Evolutionary conservation across 2,329 filamentous ascomycete species (phyloP).

Genomic region (Botrytis pseudocinerea): DNA sequence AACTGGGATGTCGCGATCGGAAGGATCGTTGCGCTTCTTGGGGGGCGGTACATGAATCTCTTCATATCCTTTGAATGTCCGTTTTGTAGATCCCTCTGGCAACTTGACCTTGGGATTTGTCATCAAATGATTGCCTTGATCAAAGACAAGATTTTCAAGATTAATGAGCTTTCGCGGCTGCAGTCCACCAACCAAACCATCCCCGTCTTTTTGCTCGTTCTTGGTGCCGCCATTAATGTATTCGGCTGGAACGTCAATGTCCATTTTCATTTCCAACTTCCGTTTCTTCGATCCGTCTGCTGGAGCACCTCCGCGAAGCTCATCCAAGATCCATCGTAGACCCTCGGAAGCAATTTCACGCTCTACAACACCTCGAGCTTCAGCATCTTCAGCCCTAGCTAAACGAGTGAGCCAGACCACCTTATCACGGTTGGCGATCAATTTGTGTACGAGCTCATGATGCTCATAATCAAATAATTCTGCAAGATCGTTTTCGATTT

Average conservation of each 20-base stretch:
- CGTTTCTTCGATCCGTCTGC: constrained; percentile 57
- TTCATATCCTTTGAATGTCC: constrained; percentile 96
- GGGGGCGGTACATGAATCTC: constrained; percentile 96
- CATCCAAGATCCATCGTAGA: constrained; percentile 81
- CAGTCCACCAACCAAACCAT: constrained; percentile 74
- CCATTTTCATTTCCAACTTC: constrained; percentile 91
- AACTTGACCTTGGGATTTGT: constrained; percentile 96
- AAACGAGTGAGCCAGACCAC: constrained; percentile 93
- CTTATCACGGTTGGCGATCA: constrained; percentile 90
- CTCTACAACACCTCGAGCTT: constrained; percentile 75
- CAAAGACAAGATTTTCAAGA: constrained; percentile 92
- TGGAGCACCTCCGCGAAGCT: constrained; percentile 73
- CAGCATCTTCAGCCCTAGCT: constrained; percentile 77
- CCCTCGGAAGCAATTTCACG: constrained; percentile 90
- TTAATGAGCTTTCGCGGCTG: constrained; percentile 88
- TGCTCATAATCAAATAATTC: constrained; percentile 98
- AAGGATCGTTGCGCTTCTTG: constrained; percentile 79
- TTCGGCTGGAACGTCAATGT: constrained; percentile 73
- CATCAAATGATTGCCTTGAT: constrained; percentile 98
- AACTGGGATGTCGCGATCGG: constrained; percentile 79
- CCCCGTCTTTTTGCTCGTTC: constrained; percentile 59
- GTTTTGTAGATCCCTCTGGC: constrained; percentile 91
- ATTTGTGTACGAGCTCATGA: constrained; percentile 85
- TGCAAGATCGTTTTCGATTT: constrained; percentile 98
- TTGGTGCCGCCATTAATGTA: constrained; percentile 52